Conservation (phyloP, 768 basidiomycete genomes). For the Tylopilus vinaceipallidus region DNA sequence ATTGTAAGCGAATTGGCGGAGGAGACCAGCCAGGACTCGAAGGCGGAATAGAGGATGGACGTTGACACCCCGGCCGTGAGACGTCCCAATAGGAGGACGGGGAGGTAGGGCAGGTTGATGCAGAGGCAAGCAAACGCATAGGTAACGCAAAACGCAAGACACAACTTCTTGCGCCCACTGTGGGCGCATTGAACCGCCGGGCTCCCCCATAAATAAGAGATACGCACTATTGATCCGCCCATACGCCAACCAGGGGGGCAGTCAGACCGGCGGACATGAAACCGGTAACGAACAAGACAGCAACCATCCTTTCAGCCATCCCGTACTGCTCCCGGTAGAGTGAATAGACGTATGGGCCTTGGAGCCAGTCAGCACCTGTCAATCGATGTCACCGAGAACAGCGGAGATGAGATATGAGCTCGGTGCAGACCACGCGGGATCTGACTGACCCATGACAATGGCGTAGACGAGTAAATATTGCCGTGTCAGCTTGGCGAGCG, state of each 20-base stretch:
- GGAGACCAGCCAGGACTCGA: conserved; percentile 77
- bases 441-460: conserved; percentile 66
- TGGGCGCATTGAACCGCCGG: neutral
- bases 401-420: conserved; percentile 3
- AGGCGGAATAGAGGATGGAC: conserved; percentile 71
- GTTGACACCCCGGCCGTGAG: conserved; percentile 70
- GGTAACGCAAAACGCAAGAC: conserved; percentile 68
- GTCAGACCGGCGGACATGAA: conserved; percentile 68
- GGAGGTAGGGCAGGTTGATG: conserved; percentile 55
- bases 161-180: conserved; percentile 67
- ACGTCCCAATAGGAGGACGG: conserved; percentile 61
- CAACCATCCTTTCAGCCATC: conserved; percentile 62
- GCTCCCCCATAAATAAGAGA: neutral
- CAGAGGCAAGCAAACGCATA: conserved; percentile 60
- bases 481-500: conserved; percentile 35
- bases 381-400: neutral
- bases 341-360: conserved; percentile 78
- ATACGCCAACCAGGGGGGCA: conserved; percentile 70
- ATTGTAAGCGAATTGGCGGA: conserved; percentile 52
- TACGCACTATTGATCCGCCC: conserved; percentile 67
- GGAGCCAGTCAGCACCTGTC: conserved; percentile 74
- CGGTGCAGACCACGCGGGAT: neutral
- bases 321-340: conserved; percentile 67
- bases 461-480: conserved; percentile 69
- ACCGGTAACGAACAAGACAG: conserved; percentile 74